Base-by-base conservation (phyloP, 768 basidiomycete genomes). In the Mycena rosella region DNA sequence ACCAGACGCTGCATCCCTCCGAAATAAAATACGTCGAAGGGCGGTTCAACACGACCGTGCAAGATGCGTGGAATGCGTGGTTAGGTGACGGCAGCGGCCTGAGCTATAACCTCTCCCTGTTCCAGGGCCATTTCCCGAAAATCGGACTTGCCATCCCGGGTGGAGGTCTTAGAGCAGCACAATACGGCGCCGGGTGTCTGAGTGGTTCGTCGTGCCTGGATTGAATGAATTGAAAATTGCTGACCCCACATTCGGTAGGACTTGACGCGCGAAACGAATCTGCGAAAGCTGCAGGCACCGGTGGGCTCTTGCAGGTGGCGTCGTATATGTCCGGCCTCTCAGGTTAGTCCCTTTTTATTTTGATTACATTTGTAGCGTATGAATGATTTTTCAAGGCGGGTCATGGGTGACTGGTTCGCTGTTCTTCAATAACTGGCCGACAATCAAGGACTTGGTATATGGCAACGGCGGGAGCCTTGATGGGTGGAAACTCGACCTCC, bases 71-170 rank as follows among this genome's bases (percentile, higher is more conserved):
- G 89, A 76, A 75, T 8, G 79, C 82, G 34, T 92, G 91, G 89
- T 65, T 91, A 48, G 86, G 86, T 1, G 78, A 91, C 69, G 85
- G 82, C 10, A 84, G 85, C 2, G 66, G 74, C 47, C 78, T 89
- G 14, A 86, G 89, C 2, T 91, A 91, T 75, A 78, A 83, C 63
- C 63, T 88, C n/a, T 71, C 80, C 17, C 63, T 70, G 0, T 85
- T 88, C 74, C 71, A 75, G 44, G 77, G 71, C 3, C 75, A 77
- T 27, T 82, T 86, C 61, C 87, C 89, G 11, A 84, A 80, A 58
- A 78, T 92, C 27, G 91, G 86, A 2, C 80, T 92, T 55, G 91
- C 91, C 1, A 78, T 92, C 13, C 89, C 89, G 26, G 93, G 93
- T 3, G 90, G 90, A 17, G 92, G 92, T 0, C 84, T 89, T 44